Evolutionary conservation across 139 green algal species (phyloP).

Genomic region (Astrephomene gubernaculifera): DNA sequence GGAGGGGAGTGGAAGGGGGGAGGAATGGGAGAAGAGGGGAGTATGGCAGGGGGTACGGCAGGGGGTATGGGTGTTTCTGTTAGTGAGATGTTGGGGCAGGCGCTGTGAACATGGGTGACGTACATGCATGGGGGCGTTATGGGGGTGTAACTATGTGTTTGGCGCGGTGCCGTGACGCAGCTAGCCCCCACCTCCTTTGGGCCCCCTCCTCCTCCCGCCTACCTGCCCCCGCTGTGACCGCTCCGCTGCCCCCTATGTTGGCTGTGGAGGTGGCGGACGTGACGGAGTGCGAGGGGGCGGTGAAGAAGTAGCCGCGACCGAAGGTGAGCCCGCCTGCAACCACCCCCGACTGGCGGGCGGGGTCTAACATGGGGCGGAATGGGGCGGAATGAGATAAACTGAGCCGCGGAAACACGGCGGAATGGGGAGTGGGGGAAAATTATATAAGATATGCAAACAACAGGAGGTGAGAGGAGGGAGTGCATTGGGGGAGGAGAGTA

Average conservation of each 20-base stretch:
- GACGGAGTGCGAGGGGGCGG: slow-evolving; percentile 4
- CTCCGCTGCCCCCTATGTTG: not conserved
- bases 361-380: not conserved
- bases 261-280: not conserved
- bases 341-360: slow-evolving; percentile 27
- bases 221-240: slow-evolving; percentile 11
- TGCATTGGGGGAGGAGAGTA: too few relatives aligned
- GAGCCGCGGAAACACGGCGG: too few relatives aligned
- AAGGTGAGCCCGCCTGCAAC: slow-evolving; percentile 25
- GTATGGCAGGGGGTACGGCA: not conserved
- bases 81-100: too few relatives aligned
- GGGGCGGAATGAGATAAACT: too few relatives aligned
- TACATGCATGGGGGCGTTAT: not conserved
- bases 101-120: too few relatives aligned
- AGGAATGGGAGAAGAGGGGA: not conserved
- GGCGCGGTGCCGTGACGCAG: not conserved
- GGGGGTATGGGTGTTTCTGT: too few relatives aligned
- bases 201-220: not conserved
- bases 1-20: not conserved
- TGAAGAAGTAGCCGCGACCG: slow-evolving; percentile 45
- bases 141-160: not conserved
- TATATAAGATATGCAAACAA: too few relatives aligned
- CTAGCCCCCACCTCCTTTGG: not conserved
- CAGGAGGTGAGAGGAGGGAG: too few relatives aligned
- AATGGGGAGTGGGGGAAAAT: too few relatives aligned